These are phyloP conservation scores for Leptomonas pyrrhocoris DNA, from an alignment of 208 protist species.

Conservation along the genomic window DNA sequence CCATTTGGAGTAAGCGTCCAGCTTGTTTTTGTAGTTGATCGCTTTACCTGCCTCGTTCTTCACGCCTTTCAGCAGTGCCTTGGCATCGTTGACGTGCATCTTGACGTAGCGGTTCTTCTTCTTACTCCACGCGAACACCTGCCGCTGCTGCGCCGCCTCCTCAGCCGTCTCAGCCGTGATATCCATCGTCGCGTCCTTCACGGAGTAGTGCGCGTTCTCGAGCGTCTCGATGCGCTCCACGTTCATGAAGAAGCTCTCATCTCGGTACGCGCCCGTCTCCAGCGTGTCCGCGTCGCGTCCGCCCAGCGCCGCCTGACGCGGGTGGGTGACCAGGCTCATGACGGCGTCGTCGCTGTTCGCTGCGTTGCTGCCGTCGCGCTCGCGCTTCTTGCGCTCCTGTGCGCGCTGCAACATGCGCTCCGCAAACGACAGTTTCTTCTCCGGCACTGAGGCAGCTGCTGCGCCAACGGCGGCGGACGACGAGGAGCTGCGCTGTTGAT, in stretches of 20 bases:
- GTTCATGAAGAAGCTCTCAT: conserved; percentile 85
- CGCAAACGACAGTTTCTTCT: conserved; percentile 69
- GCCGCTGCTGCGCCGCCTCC: conserved; percentile 82
- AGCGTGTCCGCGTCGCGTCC: conserved; percentile 26
- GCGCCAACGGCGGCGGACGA: neutral
- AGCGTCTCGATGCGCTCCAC: conserved; percentile 58
- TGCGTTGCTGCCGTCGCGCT: conserved; percentile 29
- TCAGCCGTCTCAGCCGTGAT: conserved; percentile 85
- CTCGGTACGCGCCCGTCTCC: conserved; percentile 65
- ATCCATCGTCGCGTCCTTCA: conserved; percentile 89
- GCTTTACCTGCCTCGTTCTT: conserved; percentile 94
- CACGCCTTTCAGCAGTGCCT: conserved; percentile 83
- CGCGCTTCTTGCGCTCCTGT: conserved; percentile 84
- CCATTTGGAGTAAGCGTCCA: conserved; percentile 89
- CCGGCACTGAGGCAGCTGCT: conserved; percentile 1
- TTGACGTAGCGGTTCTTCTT: conserved; percentile 93
- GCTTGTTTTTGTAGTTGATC: conserved; percentile 92
- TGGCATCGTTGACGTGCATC: conserved; percentile 91
- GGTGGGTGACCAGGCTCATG: conserved; percentile 39
- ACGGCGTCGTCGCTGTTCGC: conserved; percentile 26
- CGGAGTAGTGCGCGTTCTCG: conserved; percentile 87
- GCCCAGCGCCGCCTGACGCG: conserved; percentile 6
- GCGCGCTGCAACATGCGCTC: conserved; percentile 81
- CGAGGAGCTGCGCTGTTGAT: neutral
- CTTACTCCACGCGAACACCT: conserved; percentile 92